phyloP scores from a whole-genome alignment of 2,329 filamentous ascomycete species.

The Aspergillus viridinutans region DNA sequence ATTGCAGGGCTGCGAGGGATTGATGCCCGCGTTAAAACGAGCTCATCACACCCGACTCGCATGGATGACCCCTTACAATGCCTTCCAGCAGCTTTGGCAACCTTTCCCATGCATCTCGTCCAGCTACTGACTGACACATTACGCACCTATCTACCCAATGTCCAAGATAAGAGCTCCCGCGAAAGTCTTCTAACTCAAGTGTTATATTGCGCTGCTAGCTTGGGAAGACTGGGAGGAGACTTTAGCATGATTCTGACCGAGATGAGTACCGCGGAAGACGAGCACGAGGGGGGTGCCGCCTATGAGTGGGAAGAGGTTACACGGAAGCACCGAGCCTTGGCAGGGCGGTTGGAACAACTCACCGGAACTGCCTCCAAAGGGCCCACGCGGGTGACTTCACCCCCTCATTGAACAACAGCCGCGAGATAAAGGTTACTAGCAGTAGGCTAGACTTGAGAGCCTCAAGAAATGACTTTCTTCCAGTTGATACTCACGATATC shows the following conservation, averaged over 20 bases:
- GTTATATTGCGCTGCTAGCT: slow-evolving; percentile 84
- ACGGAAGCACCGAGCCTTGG: slow-evolving; percentile 79
- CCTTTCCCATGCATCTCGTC: slow-evolving; percentile 79
- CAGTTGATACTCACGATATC: no score
- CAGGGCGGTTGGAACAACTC: slow-evolving; percentile 57
- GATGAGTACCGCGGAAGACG: slow-evolving; percentile 37
- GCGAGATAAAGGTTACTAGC: neutral
- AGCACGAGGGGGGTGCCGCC: slow-evolving; percentile 44
- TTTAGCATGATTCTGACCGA: slow-evolving; percentile 82
- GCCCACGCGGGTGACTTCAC: slow-evolving; percentile 14
- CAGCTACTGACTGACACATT: slow-evolving; percentile 75
- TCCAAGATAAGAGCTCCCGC: slow-evolving; percentile 72
- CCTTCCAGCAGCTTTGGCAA: slow-evolving; percentile 71
- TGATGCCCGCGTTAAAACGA: slow-evolving; percentile 24
- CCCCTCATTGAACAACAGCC: neutral
- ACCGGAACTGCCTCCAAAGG: slow-evolving; percentile 24
- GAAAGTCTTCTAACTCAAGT: slow-evolving; percentile 91
- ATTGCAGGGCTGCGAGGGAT: slow-evolving; percentile 23
- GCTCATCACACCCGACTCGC: slow-evolving; percentile 17
- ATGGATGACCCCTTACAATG: slow-evolving; percentile 40
- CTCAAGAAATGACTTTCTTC: neutral
- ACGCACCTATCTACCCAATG: slow-evolving; percentile 70
- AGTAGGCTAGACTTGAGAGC: neutral
- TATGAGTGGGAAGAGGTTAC: slow-evolving; percentile 81
- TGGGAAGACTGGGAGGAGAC: slow-evolving; percentile 85